phyloP scores from a whole-genome alignment of 1,139 yeast species.

The Yamadazyma blattariae region DNA sequence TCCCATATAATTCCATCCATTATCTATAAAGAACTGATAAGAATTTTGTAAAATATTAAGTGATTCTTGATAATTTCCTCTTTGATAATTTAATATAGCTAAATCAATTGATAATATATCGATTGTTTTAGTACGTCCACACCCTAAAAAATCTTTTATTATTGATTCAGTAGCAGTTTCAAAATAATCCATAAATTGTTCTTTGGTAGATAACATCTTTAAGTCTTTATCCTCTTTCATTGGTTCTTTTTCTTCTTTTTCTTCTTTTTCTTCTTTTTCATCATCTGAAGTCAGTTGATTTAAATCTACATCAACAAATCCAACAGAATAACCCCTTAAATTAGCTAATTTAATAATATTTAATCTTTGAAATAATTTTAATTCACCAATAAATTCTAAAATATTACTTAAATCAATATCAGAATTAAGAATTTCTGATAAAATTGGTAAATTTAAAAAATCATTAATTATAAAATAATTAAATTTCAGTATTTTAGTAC shows the following conservation, averaged over 20 bases:
- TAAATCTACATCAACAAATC: conserved; percentile 9
- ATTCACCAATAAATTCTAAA: conserved; percentile 45
- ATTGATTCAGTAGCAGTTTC: conserved; percentile 41
- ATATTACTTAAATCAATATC: conserved; percentile 26
- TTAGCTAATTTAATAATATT: conserved; percentile 37
- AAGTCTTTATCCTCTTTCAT: conserved; percentile 6
- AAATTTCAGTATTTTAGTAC: conserved; percentile 24
- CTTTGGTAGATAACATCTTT: conserved; percentile 18
- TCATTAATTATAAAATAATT: conserved; percentile 28
- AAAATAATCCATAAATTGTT: conserved; percentile 20
- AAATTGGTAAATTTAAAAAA: conserved; percentile 27
- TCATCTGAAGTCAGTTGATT: conserved; percentile 1
- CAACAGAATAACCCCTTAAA: conserved; percentile 28
- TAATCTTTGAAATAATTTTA: conserved; percentile 44
- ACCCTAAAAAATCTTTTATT: conserved; percentile 52
- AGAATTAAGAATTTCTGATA: conserved; percentile 18
- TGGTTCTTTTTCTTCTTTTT: conserved; percentile 4
- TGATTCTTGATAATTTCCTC: conserved; percentile 56
- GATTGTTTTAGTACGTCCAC: conserved; percentile 75
- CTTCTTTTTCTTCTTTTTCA: not conserved
- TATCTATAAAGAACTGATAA: conserved; percentile 60
- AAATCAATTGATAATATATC: conserved; percentile 60
- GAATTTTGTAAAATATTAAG: conserved; percentile 62
- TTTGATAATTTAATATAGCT: too few species aligned
- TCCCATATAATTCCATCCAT: conserved; percentile 78